Evolutionary conservation across 139 green algal species (phyloP), one percentile per base, ranked within the genome.

Genomic region (Chlamydomonas incerta): DNA sequence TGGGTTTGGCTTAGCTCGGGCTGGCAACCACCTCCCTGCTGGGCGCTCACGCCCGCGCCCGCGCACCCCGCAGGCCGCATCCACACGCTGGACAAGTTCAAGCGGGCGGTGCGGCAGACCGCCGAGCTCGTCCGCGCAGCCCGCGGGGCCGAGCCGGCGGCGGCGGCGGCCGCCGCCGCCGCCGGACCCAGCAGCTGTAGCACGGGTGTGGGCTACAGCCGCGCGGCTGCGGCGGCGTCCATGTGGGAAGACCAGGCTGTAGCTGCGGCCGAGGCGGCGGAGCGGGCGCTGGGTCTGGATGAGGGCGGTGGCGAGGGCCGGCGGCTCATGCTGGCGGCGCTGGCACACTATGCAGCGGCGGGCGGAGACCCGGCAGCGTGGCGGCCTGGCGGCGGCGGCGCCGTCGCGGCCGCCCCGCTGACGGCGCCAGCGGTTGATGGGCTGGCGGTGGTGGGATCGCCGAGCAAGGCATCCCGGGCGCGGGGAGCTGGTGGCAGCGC

Each of bases 51-150:
- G n/a, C n/a, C n/a, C n/a, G n/a, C n/a, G n/a, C n/a, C n/a, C n/a
- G n/a, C n/a, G n/a, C n/a, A n/a, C n/a, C n/a, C 34, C 37, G 0
- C 75, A 83, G 75, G 75, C 41, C 62, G 60, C 37, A 83, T 83
- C 62, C 75, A 83, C 75, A 83, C 75, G 18, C 35, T 83, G 28
- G 75, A 83, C 62, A 4, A 72, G 37, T 29, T 83, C 13, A 47
- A 15, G 26, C 20, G 20, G 28, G 75, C 72, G 37, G 75, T 83
- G 3, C 37, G 31, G 18, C 14, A n/a, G 28, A n/a, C 60, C 15
- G 75, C 75, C 11, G 60, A 13, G 9, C 75, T 28, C 37, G 63
- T 83, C 62, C 35, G 75, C 20, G 28, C 75, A 1, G 1, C 71
- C 20, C 74, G 74, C 34, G 20, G 13, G 3, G 34, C 33, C 23